These are phyloP conservation scores for Achaetomiella virescens DNA, from an alignment of 495 filamentous ascomycete species.

Conservation along the genomic window DNA sequence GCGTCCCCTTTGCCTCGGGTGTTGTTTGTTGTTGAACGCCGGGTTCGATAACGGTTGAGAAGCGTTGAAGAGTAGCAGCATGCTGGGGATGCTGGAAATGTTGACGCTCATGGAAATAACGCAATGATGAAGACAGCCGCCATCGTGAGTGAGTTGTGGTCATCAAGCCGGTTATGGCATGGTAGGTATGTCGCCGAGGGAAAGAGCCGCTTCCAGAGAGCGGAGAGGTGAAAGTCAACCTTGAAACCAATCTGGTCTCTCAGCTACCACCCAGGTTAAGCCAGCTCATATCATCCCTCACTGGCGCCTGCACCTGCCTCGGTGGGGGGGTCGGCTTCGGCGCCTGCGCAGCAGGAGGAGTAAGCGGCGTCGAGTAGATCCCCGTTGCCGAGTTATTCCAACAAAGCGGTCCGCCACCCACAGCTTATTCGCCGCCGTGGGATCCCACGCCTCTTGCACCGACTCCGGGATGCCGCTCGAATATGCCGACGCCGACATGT, in stretches of 20 bases:
- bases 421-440: slow-evolving; percentile 32
- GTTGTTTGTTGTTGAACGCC: no score
- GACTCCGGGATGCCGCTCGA: slow-evolving; percentile 53
- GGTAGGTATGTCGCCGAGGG: no score
- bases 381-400: slow-evolving; percentile 57
- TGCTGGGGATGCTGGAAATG: background rate
- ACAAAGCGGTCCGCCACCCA: slow-evolving; percentile 47
- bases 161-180: no score
- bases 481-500: slow-evolving; percentile 45
- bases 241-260: background rate
- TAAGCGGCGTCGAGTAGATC: slow-evolving; percentile 34
- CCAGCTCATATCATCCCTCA: slow-evolving; percentile 65
- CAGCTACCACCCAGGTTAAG: slow-evolving; percentile 51
- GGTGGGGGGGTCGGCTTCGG: slow-evolving; percentile 33
- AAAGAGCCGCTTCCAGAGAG: background rate
- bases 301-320: slow-evolving; percentile 4
- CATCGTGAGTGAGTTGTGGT: no score
- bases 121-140: no score
- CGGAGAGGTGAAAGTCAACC: background rate
- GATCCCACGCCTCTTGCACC: slow-evolving; percentile 48
- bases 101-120: background rate
- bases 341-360: slow-evolving; percentile 31
- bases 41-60: no score
- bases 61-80: background rate
- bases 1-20: no score